Evolutionary conservation across 495 filamentous ascomycete species (phyloP), one percentile per base, ranked within the genome.

Genomic region (Penicillium turbatum): DNA sequence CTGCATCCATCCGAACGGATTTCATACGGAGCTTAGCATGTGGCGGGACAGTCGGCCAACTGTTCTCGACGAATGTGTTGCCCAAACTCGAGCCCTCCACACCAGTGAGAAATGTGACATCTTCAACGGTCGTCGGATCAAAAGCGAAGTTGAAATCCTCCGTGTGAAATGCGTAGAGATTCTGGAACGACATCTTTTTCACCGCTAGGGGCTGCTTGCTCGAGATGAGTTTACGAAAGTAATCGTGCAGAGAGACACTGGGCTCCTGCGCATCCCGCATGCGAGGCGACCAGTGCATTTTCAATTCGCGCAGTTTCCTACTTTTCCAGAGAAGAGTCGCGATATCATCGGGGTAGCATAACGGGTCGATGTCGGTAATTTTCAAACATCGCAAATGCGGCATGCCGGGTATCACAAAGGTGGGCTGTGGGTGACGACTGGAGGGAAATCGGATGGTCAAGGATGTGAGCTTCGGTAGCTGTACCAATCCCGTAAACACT

Each of bases 261-360:
- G 79, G 78, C 56, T 86, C 83, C 35, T 79, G 77, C 21, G 67
- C 69, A 35, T 76, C 73, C 13, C 82, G 72, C 79, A 86, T 86
- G 7, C 83, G 82, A 8, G 82, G 80, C 29, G 72, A 82, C 76
- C 80, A 86, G 55, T 85, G 79, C 29, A 85, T 51, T 32, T 67
- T 79, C 6, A 86, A 70, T 16, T 81, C 77, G 37, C 68, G 69
- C 29, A 86, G 63, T 29, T 80, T 81, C 46, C 68, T 74, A 13
- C 79, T 77, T 31, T 75, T 71, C 21, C 71, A 65, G 3, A 85
- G 67, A 21, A 86, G 63, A 6, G 79, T 69, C 7, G 81, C 80
- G 30, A 86, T 77, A 59, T 86, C 82, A 59, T 86, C 83, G 0
- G 80, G 78, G 53, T 85, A 85, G 63, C 83, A 86, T 8, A 86